phyloP scores from a whole-genome alignment of 2,329 filamentous ascomycete genomes.

The Pyricularia grisea region DNA sequence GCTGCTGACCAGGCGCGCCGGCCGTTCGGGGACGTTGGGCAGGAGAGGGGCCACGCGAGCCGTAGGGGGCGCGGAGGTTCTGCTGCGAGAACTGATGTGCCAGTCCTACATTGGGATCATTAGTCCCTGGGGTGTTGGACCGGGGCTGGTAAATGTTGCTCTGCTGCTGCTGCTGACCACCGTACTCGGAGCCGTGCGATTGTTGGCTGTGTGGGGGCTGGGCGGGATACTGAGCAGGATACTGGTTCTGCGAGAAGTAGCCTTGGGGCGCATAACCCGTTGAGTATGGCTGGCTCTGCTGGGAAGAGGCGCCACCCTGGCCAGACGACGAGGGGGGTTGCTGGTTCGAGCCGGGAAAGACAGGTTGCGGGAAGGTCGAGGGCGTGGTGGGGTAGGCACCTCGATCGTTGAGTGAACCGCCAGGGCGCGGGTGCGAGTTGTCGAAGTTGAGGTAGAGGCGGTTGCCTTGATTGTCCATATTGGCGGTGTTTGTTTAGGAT shows the following conservation, averaged over 20 bases:
- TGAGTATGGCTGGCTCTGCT: conserved; percentile 35
- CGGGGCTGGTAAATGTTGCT: conserved; percentile 36
- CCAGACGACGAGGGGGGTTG: conserved; percentile 26
- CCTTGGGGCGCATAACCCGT: conserved; percentile 33
- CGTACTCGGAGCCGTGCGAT: conserved; percentile 32
- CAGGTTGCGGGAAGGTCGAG: conserved; percentile 91
- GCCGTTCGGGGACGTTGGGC: conserved; percentile 76
- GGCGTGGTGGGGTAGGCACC: conserved; percentile 78
- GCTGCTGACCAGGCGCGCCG: conserved; percentile 54
- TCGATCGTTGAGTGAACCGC: conserved; percentile 40
- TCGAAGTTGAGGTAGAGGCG: conserved; percentile 58
- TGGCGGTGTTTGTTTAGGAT: conserved; percentile 13
- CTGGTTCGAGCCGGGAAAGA: conserved; percentile 43
- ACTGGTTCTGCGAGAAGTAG: conserved; percentile 52
- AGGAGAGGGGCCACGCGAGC: conserved; percentile 57
- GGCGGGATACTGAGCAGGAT: conserved; percentile 18
- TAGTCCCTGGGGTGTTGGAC: conserved; percentile 50
- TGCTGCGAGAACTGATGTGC: conserved; percentile 97
- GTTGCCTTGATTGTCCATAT: conserved; percentile 49
- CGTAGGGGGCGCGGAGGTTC: conserved; percentile 73
- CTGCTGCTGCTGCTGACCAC: conserved; percentile 14
- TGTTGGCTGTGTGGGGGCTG: conserved; percentile 32
- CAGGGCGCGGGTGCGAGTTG: conserved; percentile 27
- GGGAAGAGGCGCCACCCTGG: conserved; percentile 19
- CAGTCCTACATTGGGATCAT: conserved; percentile 82